Evolutionary conservation across 768 basidiomycete genomes (phyloP).

Genomic region (Leucosporidium yakuticum): DNA sequence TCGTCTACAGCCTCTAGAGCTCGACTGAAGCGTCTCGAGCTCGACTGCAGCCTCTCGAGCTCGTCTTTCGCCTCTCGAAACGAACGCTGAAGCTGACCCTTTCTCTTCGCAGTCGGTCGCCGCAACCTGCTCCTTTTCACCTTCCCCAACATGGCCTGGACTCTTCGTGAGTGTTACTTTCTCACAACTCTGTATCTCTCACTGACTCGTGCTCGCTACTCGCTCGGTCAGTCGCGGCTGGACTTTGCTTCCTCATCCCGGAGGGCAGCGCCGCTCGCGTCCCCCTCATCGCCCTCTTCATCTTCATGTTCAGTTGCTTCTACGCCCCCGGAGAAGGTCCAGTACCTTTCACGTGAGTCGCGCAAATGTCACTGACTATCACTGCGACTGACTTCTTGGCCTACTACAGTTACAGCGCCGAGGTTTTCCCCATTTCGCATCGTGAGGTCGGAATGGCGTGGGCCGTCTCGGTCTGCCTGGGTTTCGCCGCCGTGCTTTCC

Average conservation of each 20-base stretch:
- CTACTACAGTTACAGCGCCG: too few relatives aligned
- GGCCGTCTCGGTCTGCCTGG: slow-evolving; percentile 47
- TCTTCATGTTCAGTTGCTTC: slow-evolving; percentile 17
- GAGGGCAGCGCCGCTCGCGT: slow-evolving; percentile 45
- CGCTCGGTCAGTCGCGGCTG: slow-evolving; percentile 52
- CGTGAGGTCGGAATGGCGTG: slow-evolving; percentile 48
- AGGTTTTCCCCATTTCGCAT: slow-evolving; percentile 24
- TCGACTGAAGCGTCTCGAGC: too few relatives aligned
- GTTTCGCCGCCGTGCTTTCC: slow-evolving; percentile 24
- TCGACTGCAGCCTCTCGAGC: too few relatives aligned
- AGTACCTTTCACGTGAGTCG: too few relatives aligned
- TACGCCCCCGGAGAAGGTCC: not conserved
- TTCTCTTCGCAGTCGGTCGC: not conserved
- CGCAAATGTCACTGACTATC: too few relatives aligned
- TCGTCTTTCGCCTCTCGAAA: too few relatives aligned
- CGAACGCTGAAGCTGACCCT: not conserved
- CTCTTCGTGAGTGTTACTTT: slow-evolving; percentile 42
- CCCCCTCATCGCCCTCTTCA: slow-evolving; percentile 46
- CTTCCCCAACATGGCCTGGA: slow-evolving; percentile 73
- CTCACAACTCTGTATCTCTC: not conserved
- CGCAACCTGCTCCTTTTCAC: slow-evolving; percentile 53
- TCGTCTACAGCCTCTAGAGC: too few relatives aligned
- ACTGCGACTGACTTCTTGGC: too few relatives aligned
- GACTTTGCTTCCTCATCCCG: slow-evolving; percentile 59
- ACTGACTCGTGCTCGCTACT: not conserved